A percentile compares a stretch with the other conserved stretches of the same genome.
Conservation (phyloP, 768 basidiomycete genomes). For the Xanthoconium purpureum region DNA sequence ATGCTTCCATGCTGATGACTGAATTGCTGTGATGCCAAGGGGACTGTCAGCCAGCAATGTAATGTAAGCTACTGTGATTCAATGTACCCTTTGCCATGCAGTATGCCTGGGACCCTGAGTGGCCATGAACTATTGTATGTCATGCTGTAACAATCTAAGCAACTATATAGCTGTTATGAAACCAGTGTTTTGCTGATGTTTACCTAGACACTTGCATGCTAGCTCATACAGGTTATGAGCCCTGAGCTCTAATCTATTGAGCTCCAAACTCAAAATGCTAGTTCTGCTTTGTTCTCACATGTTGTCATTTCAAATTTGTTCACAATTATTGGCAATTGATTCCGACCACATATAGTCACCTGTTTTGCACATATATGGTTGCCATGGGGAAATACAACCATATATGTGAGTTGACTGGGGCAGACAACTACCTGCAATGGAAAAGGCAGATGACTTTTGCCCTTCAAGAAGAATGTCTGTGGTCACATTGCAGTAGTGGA, state of each 20-base stretch:
- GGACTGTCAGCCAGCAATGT: background rate
- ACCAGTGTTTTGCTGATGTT: too few species aligned
- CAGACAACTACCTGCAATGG: background rate
- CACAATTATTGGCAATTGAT: too few species aligned
- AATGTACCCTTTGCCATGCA: background rate
- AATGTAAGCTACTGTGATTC: background rate
- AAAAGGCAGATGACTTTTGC: background rate
- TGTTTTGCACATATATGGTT: background rate
- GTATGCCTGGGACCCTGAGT: background rate
- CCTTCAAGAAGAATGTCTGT: background rate
- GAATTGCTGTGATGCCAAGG: too few species aligned
- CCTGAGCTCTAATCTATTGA: too few species aligned
- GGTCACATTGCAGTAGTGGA: background rate
- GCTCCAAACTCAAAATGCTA: too few species aligned
- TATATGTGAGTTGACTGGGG: slow-evolving; percentile 4
- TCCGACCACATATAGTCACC: background rate
- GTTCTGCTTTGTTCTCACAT: too few species aligned
- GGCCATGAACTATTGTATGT: background rate
- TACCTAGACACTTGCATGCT: too few species aligned
- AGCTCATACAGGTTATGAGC: too few species aligned
- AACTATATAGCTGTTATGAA: too few species aligned
- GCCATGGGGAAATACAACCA: slow-evolving; percentile 9
- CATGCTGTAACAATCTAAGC: too few species aligned
- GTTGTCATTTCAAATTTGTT: too few species aligned
- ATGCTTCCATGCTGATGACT: background rate